Percentiles rank a stretch among this genome's conserved stretches.
Conservation (phyloP, 2,329 filamentous ascomycete species). For the Cryphonectria parasitica region DNA sequence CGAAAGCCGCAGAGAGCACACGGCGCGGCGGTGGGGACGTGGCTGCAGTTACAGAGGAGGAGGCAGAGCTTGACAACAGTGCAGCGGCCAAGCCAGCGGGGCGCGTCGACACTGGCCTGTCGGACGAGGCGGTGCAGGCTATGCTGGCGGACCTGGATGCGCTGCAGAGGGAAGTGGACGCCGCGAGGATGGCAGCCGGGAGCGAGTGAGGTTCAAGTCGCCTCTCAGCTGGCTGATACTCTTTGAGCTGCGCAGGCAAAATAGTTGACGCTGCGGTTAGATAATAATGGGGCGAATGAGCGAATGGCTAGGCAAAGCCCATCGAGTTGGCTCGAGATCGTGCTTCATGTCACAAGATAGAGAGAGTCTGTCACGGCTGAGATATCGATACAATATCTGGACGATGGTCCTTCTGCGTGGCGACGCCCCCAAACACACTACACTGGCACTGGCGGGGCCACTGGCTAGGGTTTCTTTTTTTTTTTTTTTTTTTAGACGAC, state of each 20-base stretch:
- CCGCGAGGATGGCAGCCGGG: constrained; percentile 52
- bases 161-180: constrained; percentile 77
- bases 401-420: neutral
- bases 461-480: neutral
- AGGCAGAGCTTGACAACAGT: constrained; percentile 32
- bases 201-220: constrained; percentile 22
- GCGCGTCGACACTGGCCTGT: constrained; percentile 40
- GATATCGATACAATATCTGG: neutral
- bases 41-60: constrained; percentile 26
- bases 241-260: neutral
- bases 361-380: neutral
- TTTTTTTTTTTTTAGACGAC: too few relatives aligned
- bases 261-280: neutral
- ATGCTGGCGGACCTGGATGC: constrained; percentile 75
- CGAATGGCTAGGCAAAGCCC: neutral
- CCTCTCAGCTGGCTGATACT: neutral
- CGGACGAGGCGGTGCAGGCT: constrained; percentile 48
- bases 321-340: neutral
- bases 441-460: neutral
- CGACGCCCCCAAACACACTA: neutral
- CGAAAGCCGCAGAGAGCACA: constrained; percentile 40
- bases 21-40: constrained; percentile 28
- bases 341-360: neutral
- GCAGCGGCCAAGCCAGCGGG: constrained; percentile 32
- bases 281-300: neutral